phyloP scores from a whole-genome alignment of 2,329 filamentous ascomycete genomes.

The Colletotrichum eleusines region DNA sequence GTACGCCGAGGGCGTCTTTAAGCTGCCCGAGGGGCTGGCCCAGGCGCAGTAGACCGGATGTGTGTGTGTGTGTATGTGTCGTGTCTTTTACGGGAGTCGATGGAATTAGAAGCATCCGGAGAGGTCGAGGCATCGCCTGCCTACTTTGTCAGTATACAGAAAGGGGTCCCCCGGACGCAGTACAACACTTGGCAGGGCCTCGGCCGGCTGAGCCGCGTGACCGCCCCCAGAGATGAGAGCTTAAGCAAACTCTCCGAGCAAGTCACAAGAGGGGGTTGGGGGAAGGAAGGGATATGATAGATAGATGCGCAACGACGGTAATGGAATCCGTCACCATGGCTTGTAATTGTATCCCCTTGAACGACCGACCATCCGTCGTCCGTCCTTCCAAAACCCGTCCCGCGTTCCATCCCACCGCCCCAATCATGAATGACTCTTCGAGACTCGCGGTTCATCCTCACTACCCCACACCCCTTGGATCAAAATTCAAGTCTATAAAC shows the following conservation, averaged over 20 bases:
- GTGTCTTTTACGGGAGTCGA: background rate
- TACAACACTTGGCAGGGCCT: background rate
- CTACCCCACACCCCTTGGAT: too few relatives aligned
- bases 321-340: background rate
- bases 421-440: background rate
- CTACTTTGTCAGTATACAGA: too few relatives aligned
- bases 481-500: background rate
- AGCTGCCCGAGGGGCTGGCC: constrained; percentile 46
- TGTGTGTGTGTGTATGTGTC: background rate
- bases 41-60: constrained; percentile 22
- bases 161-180: background rate
- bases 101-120: background rate
- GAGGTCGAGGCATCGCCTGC: background rate
- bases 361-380: background rate
- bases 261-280: too few relatives aligned
- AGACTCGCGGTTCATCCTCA: too few relatives aligned
- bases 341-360: background rate
- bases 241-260: background rate
- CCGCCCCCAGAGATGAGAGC: background rate
- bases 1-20: constrained; percentile 63
- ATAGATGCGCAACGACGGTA: background rate
- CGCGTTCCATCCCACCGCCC: background rate
- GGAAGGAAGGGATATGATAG: background rate
- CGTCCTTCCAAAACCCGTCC: background rate
- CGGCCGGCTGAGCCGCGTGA: background rate